Evolutionary conservation across 2,329 filamentous ascomycete genomes (phyloP), one percentile per base, ranked within the genome.

Genomic region (Tolypocladium guangdongense): DNA sequence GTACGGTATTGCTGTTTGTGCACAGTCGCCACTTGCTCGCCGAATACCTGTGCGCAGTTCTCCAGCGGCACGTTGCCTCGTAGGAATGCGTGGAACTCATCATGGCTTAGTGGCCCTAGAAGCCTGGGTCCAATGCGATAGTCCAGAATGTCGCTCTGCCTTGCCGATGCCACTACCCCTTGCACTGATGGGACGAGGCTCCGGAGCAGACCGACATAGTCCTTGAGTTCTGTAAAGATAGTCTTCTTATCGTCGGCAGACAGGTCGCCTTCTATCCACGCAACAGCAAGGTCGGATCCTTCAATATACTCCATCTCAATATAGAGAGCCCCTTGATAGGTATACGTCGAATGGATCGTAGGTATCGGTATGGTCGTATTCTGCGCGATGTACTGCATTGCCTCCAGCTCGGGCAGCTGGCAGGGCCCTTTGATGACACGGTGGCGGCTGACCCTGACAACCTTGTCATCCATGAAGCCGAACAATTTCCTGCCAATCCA

Each of bases 401-500:
- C 64, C 50, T 65, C 63, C 4, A 66, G 53, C 55, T 67, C 63
- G 2, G 60, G 51, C 6, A 60, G 63, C n/a, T 57, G 50, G 51
- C 62, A 64, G 57, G 63, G 64, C 52, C 63, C 62, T 52, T 65
- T 66, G 55, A 66, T 62, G 52, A 66, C 41, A 37, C 64, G 60
- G 50, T 62, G 56, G 60, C 57, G 58, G 57, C 64, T 66, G 0
- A 65, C 60, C 57, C 64, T 59, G 0, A 56, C 27, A 12, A 52
- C 52, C 7, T 14, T 38, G 20, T 50, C 51, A 11, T 45, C 56
- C 18, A 59, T 53, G 12, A 57, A 53, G 7, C 35, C 52, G 50
- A 60, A 67, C 7, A 66, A 54, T 36, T 54, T 53, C 24, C 51
- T 56, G 12, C 63, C 63, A 18, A 66, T 43, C 61, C 62, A 64